Conservation (phyloP, 2,329 filamentous ascomycete genomes). For the Xylariaceae sp. region DNA sequence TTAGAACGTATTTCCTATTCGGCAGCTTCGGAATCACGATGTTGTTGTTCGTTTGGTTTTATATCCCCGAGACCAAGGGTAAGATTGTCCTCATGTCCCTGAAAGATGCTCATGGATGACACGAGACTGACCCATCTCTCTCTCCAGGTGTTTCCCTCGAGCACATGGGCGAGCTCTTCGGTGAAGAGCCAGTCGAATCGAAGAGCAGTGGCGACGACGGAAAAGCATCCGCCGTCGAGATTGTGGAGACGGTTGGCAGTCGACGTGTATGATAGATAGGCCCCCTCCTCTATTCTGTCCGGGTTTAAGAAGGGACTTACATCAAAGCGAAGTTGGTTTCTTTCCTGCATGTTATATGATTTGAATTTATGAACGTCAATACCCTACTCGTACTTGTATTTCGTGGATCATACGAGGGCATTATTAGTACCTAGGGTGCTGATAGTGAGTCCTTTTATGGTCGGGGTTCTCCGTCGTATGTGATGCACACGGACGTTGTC, state of each 20-base stretch:
- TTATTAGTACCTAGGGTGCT: too few relatives aligned
- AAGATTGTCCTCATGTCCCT: conserved; percentile 8
- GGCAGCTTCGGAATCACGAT: conserved; percentile 57
- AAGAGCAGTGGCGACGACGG: conserved; percentile 17
- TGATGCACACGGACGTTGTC: background rate
- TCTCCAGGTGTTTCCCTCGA: conserved; percentile 52
- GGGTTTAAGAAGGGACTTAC: too few relatives aligned
- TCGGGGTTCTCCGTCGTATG: background rate
- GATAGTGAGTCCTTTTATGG: too few relatives aligned
- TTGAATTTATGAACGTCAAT: too few relatives aligned
- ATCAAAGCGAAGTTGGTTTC: too few relatives aligned
- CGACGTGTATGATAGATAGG: conserved; percentile 10
- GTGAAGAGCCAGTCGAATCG: conserved; percentile 25
- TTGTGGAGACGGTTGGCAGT: conserved; percentile 14
- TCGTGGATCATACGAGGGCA: too few relatives aligned
- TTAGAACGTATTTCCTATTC: conserved; percentile 56
- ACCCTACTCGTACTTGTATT: too few relatives aligned
- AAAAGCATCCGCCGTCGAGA: conserved; percentile 21
- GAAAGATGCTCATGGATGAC: too few relatives aligned
- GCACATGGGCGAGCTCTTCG: conserved; percentile 56
- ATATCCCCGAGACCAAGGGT: conserved; percentile 41
- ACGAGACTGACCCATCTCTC: conserved; percentile 23
- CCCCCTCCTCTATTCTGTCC: too few relatives aligned
- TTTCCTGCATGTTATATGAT: too few relatives aligned
- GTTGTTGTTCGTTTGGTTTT: conserved; percentile 57